These are phyloP conservation scores for Fagopyrum esculentum DNA, from an alignment of 148 eudicot genomes.

Conservation along the genomic window DNA sequence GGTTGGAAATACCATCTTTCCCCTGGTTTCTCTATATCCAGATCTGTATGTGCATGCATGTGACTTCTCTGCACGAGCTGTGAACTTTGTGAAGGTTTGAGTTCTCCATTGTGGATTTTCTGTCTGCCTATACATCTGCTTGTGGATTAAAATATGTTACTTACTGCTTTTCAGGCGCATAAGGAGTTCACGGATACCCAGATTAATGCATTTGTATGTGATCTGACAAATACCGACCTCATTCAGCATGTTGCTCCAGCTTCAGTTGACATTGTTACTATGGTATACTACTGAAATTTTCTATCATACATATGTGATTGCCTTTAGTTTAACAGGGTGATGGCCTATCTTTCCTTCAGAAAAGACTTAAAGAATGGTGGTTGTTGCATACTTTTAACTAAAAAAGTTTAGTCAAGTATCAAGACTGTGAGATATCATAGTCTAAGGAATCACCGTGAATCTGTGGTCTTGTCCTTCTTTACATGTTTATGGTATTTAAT, in stretches of 20 bases:
- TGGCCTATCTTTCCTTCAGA: background rate
- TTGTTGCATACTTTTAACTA: background rate
- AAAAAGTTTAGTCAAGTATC: background rate
- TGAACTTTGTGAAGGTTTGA: constrained; percentile 82
- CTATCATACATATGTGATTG: background rate
- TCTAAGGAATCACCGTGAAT: background rate
- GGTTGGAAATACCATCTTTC: constrained; percentile 90
- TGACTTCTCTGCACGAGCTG: constrained; percentile 90
- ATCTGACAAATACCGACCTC: constrained; percentile 77
- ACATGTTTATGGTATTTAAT: background rate
- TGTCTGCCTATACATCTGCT: background rate
- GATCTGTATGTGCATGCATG: constrained; percentile 80
- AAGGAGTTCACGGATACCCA: constrained; percentile 58
- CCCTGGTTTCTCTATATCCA: constrained; percentile 72
- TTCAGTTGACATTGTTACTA: constrained; percentile 92
- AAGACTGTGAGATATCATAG: constrained; percentile 4
- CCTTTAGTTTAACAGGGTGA: background rate
- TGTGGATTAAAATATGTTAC: background rate
- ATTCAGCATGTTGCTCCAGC: constrained; percentile 56
- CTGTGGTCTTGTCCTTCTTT: background rate
- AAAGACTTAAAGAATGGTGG: background rate
- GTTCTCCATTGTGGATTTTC: background rate
- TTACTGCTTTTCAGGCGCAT: constrained; percentile 47
- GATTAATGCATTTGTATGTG: constrained; percentile 86
- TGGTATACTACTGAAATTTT: constrained; percentile 42